These are phyloP conservation scores for Trypanosoma avium DNA, from an alignment of 208 protist genomes.

Conservation along the genomic window DNA sequence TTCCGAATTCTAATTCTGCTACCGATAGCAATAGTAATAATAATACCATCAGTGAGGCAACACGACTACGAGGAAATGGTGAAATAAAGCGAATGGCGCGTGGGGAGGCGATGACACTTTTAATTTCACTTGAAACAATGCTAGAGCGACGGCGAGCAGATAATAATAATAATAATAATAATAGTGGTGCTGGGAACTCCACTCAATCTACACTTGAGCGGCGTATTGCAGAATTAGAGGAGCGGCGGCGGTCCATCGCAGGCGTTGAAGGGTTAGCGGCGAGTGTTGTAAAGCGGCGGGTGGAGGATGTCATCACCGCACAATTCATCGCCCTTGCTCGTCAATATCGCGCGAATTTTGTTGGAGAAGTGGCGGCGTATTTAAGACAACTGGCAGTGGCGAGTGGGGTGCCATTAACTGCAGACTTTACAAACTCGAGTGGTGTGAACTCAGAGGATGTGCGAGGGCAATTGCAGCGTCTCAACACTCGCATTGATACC, in stretches of 20 bases:
- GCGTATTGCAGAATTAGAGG: constrained; percentile 59
- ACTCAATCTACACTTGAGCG: constrained; percentile 39
- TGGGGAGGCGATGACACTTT: constrained; percentile 75
- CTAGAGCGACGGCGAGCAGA: constrained; percentile 58
- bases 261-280: constrained; percentile 65
- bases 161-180: constrained; percentile 25
- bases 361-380: constrained; percentile 76
- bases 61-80: background rate
- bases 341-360: constrained; percentile 73
- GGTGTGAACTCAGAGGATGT: constrained; percentile 20
- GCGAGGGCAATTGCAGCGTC: constrained; percentile 53
- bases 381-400: constrained; percentile 69
- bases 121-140: constrained; percentile 80
- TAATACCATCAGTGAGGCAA: background rate
- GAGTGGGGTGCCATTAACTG: constrained; percentile 41
- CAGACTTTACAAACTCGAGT: constrained; percentile 21
- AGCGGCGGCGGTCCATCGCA: constrained; percentile 51
- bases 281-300: constrained; percentile 47
- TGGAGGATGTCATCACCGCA: constrained; percentile 52
- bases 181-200: no score
- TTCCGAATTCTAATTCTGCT: no score
- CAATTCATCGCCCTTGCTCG: constrained; percentile 68
- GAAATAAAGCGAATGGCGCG: constrained; percentile 58
- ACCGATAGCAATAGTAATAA: background rate
- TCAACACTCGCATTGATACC: constrained; percentile 48